Evolutionary conservation across 345 rosid genomes (phyloP), one percentile per base, ranked within the genome.

Genomic region (Leavenworthia alabamica): DNA sequence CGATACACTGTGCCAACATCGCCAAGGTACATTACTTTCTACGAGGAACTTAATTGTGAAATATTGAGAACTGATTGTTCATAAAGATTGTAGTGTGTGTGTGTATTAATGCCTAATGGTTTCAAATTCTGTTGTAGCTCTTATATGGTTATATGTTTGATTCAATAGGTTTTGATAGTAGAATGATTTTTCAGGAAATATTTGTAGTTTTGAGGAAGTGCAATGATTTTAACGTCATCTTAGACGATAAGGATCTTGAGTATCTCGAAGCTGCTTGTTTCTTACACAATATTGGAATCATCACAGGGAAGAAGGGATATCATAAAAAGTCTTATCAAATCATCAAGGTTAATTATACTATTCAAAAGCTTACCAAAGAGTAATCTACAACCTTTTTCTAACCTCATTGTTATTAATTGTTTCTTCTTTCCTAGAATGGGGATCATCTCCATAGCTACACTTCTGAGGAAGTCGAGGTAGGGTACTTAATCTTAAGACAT

Each of bases 201-300:
- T 82, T 79, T 64, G 77, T 76, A 62, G 86, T 85, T 66, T 66
- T 84, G 55, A 79, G 72, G 71, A 64, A 78, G 65, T 81, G 78
- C 65, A 50, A 29, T 63, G 66, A 66, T 23, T 48, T 74, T 53
- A 39, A 32, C 4, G 37, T 59, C 62, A 37, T 58, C 41, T 66
- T 83, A 56, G 80, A 69, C 26, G 78, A 68, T 40, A 84, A 79
- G 66, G 80, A 81, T 75, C 77, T 82, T 59, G 90, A 84, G 70
- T 81, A 78, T 62, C 83, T 87, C 24, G 80, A 82, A 73, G 95
- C 85, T 72, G 86, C 95, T 10, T 87, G 90, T 64, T 77, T 82
- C 72, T 86, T 87, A 67, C 95, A 87, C 71, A 78, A 73, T 60
- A 64, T 81, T 7, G 95, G 95, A 36, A 71, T 75, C 41, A 65